Conservation (phyloP, 176 grass and related monocot genomes). For the Hordeum marinum region DNA sequence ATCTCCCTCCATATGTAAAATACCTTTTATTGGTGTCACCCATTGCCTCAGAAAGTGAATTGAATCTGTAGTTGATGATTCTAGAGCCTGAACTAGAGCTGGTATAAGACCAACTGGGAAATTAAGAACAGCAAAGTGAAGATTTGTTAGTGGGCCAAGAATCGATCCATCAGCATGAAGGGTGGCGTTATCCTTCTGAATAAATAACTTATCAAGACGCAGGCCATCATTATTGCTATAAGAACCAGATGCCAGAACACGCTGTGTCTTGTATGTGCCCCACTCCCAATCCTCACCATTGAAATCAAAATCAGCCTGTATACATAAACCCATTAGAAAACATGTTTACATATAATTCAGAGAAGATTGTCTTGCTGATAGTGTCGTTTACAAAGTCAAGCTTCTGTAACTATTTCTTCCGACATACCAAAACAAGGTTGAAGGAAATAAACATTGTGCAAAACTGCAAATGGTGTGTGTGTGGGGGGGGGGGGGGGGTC, state of each 20-base stretch:
- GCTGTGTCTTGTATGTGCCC: slow-evolving; percentile 88
- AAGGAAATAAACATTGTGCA: neutral
- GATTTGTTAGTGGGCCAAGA: slow-evolving; percentile 91
- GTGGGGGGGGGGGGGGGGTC: neutral
- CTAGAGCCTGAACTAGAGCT: slow-evolving; percentile 86
- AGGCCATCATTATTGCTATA: slow-evolving; percentile 95
- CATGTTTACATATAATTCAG: slow-evolving; percentile 8
- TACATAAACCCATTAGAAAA: slow-evolving; percentile 15
- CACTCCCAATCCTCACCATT: slow-evolving; percentile 99
- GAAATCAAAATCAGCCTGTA: slow-evolving; percentile 96
- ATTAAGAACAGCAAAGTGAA: slow-evolving; percentile 98
- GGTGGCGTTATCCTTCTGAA: slow-evolving; percentile 98
- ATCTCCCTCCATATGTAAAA: slow-evolving; percentile 99
- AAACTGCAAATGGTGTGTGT: too few relatives aligned
- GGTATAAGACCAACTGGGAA: slow-evolving; percentile 93
- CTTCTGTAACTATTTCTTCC: slow-evolving; percentile 2
- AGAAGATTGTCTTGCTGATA: neutral
- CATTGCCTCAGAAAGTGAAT: slow-evolving; percentile 93
- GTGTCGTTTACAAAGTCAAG: neutral
- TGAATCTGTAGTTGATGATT: slow-evolving; percentile 85
- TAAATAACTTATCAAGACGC: slow-evolving; percentile 92
- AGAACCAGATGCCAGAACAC: slow-evolving; percentile 73
- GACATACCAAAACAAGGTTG: slow-evolving; percentile 5
- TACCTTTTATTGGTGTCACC: slow-evolving; percentile 92
- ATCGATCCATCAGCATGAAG: slow-evolving; percentile 95